Evolutionary conservation across 2,329 filamentous ascomycete genomes (phyloP), one percentile per base, ranked within the genome.

Genomic region (Alternaria arbusti): DNA sequence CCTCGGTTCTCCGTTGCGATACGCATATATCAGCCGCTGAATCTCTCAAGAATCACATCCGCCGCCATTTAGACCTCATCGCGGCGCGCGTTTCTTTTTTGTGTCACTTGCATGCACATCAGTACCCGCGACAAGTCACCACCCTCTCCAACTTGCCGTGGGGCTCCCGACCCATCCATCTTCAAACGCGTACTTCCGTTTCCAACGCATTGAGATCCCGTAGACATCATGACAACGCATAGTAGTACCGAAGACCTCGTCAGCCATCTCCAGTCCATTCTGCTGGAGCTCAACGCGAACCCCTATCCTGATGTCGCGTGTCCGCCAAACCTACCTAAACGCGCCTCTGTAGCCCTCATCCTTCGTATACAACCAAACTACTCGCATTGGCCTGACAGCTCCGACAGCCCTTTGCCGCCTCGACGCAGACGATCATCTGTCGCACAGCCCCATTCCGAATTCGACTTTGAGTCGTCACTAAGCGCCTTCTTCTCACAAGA

Each of bases 281-380:
- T 85, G 17, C 71, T 78, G 26, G 76, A 81, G 54, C 79, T 86
- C 54, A 74, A 78, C 50, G 68, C 78, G 5, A 77, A 82, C 56
- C 83, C 84, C 20, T 86, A 85, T 66, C 84, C 85, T 1, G 75
- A 83, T 44, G 77, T 87, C 46, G 76, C 81, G 13, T 84, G 82
- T 56, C 85, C 85, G 23, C 82, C 84, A 20, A 74, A 77, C 32
- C 83, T 84, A 69, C 84, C 84, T 63, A 87, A 87, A 73, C 84
- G 89, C 64, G 89, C 89, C n/a, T 89, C 88, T 4, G 89, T 91
- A 44, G 88, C 89, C 22, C 78, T 90, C 51, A 86, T 91, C 51
- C 80, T 91, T 51, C 87, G 89, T 65, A 82, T 91, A 25, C 85
- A 88, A 56, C 88, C 88, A 15, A 82, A 84, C 15, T 87, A 86